phyloP scores from a whole-genome alignment of 192 early-diverging fungal genomes.

The Gonapodya sp. region DNA sequence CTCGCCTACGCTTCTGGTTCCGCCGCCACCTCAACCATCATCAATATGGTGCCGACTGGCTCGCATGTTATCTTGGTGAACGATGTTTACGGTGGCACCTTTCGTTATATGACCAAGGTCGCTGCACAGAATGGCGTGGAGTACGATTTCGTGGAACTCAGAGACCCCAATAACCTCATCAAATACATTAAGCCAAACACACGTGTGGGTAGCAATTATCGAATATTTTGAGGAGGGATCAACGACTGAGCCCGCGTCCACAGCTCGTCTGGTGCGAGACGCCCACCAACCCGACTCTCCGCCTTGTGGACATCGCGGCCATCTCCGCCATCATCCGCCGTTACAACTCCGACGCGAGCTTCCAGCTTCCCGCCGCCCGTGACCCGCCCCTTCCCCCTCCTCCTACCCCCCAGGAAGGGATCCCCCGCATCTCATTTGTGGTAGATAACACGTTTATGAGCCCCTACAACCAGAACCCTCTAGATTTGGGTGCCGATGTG shows the following conservation, averaged over 20 bases:
- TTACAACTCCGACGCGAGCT: slow-evolving; percentile 37
- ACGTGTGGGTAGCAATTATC: slow-evolving; percentile 18
- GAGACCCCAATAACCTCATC: slow-evolving; percentile 53
- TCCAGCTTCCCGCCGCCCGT: slow-evolving; percentile 15
- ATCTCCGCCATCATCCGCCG: slow-evolving; percentile 53
- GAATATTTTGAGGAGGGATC: not conserved
- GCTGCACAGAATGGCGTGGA: slow-evolving; percentile 54
- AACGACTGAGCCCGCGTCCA: not conserved
- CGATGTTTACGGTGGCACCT: slow-evolving; percentile 85
- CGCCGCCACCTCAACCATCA: slow-evolving; percentile 70
- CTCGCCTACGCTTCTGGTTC: slow-evolving; percentile 77
- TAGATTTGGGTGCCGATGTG: slow-evolving; percentile 88
- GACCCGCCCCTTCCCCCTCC: not conserved
- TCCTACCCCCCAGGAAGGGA: not conserved
- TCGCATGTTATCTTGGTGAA: slow-evolving; percentile 75
- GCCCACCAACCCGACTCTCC: slow-evolving; percentile 78
- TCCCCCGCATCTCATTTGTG: slow-evolving; percentile 21
- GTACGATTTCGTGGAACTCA: slow-evolving; percentile 70
- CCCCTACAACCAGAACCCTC: slow-evolving; percentile 84
- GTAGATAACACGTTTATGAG: slow-evolving; percentile 84
- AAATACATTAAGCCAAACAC: slow-evolving; percentile 60
- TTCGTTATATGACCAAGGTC: slow-evolving; percentile 81
- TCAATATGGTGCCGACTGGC: slow-evolving; percentile 57
- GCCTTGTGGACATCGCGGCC: slow-evolving; percentile 67
- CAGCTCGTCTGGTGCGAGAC: slow-evolving; percentile 78